Evolutionary conservation across 805 yeast genomes (phyloP).

Genomic region (Candida germanica): DNA sequence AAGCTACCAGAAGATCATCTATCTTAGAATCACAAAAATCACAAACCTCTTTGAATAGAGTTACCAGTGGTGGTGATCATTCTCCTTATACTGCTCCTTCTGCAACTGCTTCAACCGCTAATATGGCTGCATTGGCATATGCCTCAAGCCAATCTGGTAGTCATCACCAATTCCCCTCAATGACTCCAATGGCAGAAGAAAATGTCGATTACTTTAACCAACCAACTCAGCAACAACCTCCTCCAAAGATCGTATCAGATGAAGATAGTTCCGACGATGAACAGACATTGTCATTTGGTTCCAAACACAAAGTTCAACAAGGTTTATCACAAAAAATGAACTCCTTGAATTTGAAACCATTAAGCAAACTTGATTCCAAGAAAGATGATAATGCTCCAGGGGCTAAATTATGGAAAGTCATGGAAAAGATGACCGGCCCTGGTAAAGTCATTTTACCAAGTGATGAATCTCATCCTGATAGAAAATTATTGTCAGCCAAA

Average conservation of each 20-base stretch:
- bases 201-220: constrained; percentile 38
- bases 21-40: constrained; percentile 28
- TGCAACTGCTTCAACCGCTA: constrained; percentile 68
- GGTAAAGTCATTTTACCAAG: constrained; percentile 78
- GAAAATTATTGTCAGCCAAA: constrained; percentile 70
- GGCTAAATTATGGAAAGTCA: constrained; percentile 77
- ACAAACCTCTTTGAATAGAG: constrained; percentile 24
- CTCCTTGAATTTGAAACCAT: constrained; percentile 36
- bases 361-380: constrained; percentile 28
- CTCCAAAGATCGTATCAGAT: constrained; percentile 9
- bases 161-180: constrained; percentile 26
- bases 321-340: constrained; percentile 46
- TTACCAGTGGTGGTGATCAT: constrained; percentile 29
- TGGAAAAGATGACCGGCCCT: constrained; percentile 79
- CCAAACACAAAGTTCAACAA: constrained; percentile 54
- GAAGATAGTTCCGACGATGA: constrained; percentile 40
- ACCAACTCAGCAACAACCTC: constrained; percentile 14
- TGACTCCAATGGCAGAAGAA: constrained; percentile 40
- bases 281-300: constrained; percentile 57
- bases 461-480: constrained; percentile 55
- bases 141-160: constrained; percentile 28
- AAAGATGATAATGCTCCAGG: constrained; percentile 38
- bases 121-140: constrained; percentile 50
- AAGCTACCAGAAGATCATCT: constrained; percentile 32
- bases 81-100: constrained; percentile 80